Base-by-base conservation (phyloP, 768 basidiomycete species). In the Hydnum rufescens region DNA sequence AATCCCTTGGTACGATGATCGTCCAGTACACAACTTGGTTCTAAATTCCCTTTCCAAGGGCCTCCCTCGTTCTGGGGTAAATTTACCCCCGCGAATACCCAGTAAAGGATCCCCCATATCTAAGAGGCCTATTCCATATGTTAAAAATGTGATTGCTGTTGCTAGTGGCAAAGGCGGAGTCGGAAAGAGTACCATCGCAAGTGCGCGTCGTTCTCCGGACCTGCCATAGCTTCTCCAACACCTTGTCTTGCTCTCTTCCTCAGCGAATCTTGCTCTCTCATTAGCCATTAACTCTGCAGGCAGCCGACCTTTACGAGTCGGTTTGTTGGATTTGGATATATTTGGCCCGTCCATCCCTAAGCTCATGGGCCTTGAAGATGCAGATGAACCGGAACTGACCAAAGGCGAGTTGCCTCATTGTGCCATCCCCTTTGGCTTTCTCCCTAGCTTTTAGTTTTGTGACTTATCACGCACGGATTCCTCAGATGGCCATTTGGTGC, bases 131-230 rank as follows among this genome's bases (percentile, higher is more conserved):
- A 70, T 66, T 32, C 65, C 67, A 48, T 65, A 93, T 58, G 90
- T 89, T 4, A 77, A 79, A 58, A 78, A 78, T 56, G 77, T 92
- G 16, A 61, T 96, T 3, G 81, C 75, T 2, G 87, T 96, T 0
- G 84, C 89, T 4, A 87, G 84, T 57, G 92, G 89, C 3, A 96
- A 96, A 62, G 93, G 93, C 25, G 92, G 92, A 1, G 92, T 95
- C 18, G 92, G 92, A 18, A 97, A 95, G 66, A 89, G 86, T 56
- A 96, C 89, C 0, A 70, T 96, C 30, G 86, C 90, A 53, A 82
- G 89, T 47, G 29, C 4, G 25, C 32, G 19, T 18, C 44, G 3
- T 34, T 34, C 42, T 30, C 53, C 22, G 39, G 48, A 46, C 51
- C 29, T 51, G 22, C 25, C 6, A 48, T 53, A 44, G 26, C 53